phyloP scores from a whole-genome alignment of 768 basidiomycete genomes.

The Leucosporidium scottii region DNA sequence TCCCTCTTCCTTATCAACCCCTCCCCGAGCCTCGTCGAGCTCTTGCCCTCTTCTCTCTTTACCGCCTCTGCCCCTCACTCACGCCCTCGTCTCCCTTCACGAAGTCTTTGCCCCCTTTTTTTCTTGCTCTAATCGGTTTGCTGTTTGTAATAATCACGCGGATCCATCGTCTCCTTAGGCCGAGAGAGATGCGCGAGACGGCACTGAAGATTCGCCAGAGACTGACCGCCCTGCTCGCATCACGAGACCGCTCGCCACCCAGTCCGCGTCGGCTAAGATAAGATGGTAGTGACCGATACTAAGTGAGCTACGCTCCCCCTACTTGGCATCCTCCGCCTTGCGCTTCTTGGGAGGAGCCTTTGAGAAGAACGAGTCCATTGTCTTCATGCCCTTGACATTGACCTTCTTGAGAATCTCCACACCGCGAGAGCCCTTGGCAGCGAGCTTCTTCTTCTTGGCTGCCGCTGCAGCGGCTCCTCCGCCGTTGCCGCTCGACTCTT shows the following conservation, averaged over 20 bases:
- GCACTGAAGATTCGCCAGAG: no score
- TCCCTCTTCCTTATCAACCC: not conserved
- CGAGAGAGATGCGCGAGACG: no score
- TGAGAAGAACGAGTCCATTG: slow-evolving; percentile 16
- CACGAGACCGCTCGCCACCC: no score
- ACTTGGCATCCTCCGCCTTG: no score
- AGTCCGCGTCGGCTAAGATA: no score
- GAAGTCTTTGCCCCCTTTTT: not conserved
- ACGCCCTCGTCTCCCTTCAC: not conserved
- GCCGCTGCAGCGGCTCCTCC: slow-evolving; percentile 15
- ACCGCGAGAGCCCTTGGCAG: slow-evolving; percentile 19
- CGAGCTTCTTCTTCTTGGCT: slow-evolving; percentile 23
- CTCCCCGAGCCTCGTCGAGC: no score
- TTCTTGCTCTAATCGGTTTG: not conserved
- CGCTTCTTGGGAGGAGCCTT: not conserved
- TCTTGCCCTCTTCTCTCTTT: not conserved
- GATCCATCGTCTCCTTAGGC: no score
- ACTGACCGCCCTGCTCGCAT: no score
- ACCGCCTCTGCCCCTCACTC: no score
- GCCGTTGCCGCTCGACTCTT: not conserved
- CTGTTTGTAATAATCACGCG: no score
- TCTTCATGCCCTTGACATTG: slow-evolving; percentile 31
- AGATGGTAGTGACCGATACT: no score
- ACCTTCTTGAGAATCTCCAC: slow-evolving; percentile 34
- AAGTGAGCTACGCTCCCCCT: no score